phyloP scores from a whole-genome alignment of 2,329 filamentous ascomycete species.

The Daldinia sp. region DNA sequence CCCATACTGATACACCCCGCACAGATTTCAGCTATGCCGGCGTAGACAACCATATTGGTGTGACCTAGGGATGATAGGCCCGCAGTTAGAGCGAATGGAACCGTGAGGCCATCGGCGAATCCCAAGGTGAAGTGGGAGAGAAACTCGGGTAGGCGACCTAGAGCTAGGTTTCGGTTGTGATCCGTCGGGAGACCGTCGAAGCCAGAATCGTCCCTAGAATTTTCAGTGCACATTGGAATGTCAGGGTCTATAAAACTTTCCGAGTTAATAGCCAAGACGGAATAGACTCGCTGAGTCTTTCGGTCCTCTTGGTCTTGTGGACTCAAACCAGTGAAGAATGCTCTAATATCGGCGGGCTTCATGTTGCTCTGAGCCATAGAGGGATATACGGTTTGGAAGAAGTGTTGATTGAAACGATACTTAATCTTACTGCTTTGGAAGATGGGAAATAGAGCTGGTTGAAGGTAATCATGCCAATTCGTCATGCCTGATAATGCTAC shows the following conservation, averaged over 20 bases:
- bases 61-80: conserved; percentile 73
- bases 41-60: conserved; percentile 73
- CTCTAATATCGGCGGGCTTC: conserved; percentile 14
- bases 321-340: conserved; percentile 7
- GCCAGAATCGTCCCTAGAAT: background rate
- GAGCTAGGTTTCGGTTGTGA: background rate
- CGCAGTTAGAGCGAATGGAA: conserved; percentile 80
- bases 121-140: conserved; percentile 76
- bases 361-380: conserved; percentile 14
- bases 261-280: conserved; percentile 28
- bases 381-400: background rate
- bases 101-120: conserved; percentile 79
- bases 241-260: background rate
- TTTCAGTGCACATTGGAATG: background rate
- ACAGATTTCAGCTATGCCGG: conserved; percentile 77
- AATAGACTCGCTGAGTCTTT: conserved; percentile 30
- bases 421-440: conserved; percentile 1
- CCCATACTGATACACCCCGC: conserved; percentile 82
- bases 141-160: conserved; percentile 44
- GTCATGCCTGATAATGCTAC: background rate
- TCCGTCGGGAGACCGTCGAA: conserved; percentile 2
- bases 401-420: background rate
- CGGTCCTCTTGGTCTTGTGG: conserved; percentile 8
- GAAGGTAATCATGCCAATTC: conserved; percentile 4
- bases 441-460: conserved; percentile 6